Evolutionary conservation across 192 early-diverging fungal genomes (phyloP).

Genomic region (Coemansia sp.): DNA sequence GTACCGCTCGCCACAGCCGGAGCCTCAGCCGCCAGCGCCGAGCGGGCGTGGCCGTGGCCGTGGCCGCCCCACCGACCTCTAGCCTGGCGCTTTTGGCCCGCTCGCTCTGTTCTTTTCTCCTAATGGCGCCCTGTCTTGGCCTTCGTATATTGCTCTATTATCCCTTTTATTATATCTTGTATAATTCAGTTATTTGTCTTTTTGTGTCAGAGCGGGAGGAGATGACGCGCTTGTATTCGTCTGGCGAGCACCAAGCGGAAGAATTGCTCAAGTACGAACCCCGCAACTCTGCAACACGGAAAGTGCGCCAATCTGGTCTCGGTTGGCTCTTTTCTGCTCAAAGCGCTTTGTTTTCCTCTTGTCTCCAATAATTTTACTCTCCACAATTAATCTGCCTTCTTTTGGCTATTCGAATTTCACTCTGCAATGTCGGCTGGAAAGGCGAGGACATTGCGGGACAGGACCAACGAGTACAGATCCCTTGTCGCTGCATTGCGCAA

Average conservation of each 20-base stretch:
- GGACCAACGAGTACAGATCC: slow-evolving; percentile 86
- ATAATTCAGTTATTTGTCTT: no score
- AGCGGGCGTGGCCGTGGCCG: slow-evolving; percentile 1
- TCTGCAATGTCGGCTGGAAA: slow-evolving; percentile 18
- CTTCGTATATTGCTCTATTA: no score
- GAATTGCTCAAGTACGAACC: no score
- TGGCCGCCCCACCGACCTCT: background rate
- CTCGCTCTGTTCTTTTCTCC: background rate
- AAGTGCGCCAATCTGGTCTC: no score
- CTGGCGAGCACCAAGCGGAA: no score
- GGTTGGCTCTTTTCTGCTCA: no score
- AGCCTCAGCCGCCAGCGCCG: slow-evolving; percentile 1
- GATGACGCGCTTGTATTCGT: no score
- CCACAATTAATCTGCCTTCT: background rate
- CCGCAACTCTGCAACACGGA: no score
- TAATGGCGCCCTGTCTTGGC: no score
- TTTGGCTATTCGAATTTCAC: background rate
- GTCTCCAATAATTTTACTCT: background rate
- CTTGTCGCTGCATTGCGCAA: slow-evolving; percentile 69
- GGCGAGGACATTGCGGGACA: slow-evolving; percentile 51
- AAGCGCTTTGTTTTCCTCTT: background rate
- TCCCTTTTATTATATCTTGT: no score
- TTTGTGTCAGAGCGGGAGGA: no score
- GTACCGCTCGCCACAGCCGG: slow-evolving; percentile 8
- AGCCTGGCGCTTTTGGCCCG: background rate